Percentiles rank a stretch among this genome's conserved stretches.
Conservation (phyloP, 257 asterid genomes). For the Voacanga thouarsii region DNA sequence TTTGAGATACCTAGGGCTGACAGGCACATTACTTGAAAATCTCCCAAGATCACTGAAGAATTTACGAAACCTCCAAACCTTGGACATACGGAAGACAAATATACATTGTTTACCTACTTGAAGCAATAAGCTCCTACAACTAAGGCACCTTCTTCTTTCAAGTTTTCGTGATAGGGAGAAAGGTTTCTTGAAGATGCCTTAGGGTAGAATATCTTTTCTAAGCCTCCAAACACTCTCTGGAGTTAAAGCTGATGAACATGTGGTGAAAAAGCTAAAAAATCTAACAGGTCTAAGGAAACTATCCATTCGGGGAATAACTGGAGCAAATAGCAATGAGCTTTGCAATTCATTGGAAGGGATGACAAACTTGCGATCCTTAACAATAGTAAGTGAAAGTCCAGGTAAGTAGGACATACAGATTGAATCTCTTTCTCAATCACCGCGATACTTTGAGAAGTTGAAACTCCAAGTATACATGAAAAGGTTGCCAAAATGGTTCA, state of each 20-base stretch:
- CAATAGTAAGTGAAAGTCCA: constrained; percentile 23
- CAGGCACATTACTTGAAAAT: constrained; percentile 8
- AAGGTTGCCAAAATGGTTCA: constrained; percentile 21
- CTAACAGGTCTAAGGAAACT: constrained; percentile 18
- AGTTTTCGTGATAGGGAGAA: constrained; percentile 20
- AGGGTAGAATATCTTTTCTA: constrained; percentile 14
- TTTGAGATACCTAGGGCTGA: constrained; percentile 14
- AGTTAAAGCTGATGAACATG: constrained; percentile 21
- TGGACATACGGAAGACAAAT: constrained; percentile 22
- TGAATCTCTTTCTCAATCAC: constrained; percentile 4
- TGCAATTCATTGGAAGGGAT: constrained; percentile 24
- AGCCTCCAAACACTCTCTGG: constrained; percentile 22
- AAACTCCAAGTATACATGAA: constrained; percentile 20
- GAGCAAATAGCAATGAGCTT: constrained; percentile 18
- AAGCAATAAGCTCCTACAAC: constrained; percentile 21
- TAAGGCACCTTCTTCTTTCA: constrained; percentile 27
- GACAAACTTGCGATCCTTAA: constrained; percentile 22
- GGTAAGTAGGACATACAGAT: constrained; percentile 12
- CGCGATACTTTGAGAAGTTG: constrained; percentile 14
- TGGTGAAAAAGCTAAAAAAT: constrained; percentile 9
- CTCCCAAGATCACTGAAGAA: constrained; percentile 19
- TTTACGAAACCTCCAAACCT: constrained; percentile 21
- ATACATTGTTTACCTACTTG: constrained; percentile 18
- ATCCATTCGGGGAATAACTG: constrained; percentile 15
- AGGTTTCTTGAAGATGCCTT: constrained; percentile 18